Evolutionary conservation across 1,284 basidiomycete genomes (phyloP), one percentile per base, ranked within the genome.

Genomic region (Pseudozyma tsukubaensis): DNA sequence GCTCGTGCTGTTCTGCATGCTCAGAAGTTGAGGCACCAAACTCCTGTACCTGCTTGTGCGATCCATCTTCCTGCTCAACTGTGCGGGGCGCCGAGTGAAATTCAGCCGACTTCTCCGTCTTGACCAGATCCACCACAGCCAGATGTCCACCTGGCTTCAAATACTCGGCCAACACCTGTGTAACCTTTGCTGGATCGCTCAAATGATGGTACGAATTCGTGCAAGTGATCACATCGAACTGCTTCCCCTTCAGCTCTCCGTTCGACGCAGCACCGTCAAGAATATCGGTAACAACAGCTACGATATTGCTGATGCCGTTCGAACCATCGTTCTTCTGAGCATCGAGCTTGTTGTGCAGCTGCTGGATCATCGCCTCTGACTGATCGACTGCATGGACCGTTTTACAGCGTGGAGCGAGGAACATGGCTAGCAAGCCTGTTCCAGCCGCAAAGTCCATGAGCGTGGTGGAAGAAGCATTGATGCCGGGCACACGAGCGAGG

Each of bases 161-260:
- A 34, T 65, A 69, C 1, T 37, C 14, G 2, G 65, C 57, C 8
- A 76, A 55, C 18, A 67, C 56, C 51, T 63, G 55, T 8, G 73
- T 63, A 12, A 69, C 56, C 35, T 50, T 50, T 4, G 42, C 53
- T 2, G 73, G 73, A 40, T 72, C 73, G 37, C 59, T 60, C 8
- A 76, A 54, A 53, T 76, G 73, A 37, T 76, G 73, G 55, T 61
- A 76, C n/a, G 65, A 34, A 21, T 69, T 76, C 8, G 73, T 76
- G 62, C 73, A 76, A 3, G 69, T 65, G 47, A 76, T 59, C 18
- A 76, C 62, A 36, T 76, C 73, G 19, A 72, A 71, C 34, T 42
- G 47, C 50, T 55, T 58, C 0, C 60, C 57, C 14, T 64, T 35
- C 16, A 72, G 51, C 14, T 42, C 29, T 12, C 29, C 37, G 3